Evolutionary conservation across 495 filamentous ascomycete genomes (phyloP), one percentile per base, ranked within the genome.

Genomic region (Aspergillus ellipticus): DNA sequence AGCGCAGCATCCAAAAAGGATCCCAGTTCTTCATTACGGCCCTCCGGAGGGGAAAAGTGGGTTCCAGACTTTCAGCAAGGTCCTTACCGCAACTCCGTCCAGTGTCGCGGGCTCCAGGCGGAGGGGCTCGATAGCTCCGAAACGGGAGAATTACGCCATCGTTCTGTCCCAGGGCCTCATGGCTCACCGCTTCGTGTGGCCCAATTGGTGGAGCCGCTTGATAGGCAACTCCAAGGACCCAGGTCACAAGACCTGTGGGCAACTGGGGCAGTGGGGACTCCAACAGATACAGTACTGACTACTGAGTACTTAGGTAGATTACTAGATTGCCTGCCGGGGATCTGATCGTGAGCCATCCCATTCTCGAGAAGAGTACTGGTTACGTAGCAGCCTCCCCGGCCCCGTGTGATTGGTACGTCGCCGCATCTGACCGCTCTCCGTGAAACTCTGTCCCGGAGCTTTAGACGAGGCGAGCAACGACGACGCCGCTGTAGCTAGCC

Each of bases 71-170:
- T 39, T 39, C 35, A 39, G 35, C 35, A 13, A 39, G n/a, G 35
- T 39, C 35, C 13, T 39, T 39, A 39, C 35, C 35, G 35, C 35
- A 13, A 39, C 11, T 39, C 5, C 4, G 35, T 39, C 35, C n/a
- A n/a, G n/a, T n/a, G n/a, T n/a, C n/a, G n/a, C n/a, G n/a, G n/a
- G n/a, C n/a, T 15, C 35, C 35, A 4, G 35, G 35, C 35, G 35
- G 35, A 39, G 35, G n/a, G 35, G 35, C 10, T 39, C 11, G 35
- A 39, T 9, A 39, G 35, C 35, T 15, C 22, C 15, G 22, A 16
- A 48, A 48, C 45, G 45, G 16, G 22, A 21, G 13, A 24, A 47
- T 47, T 48, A 48, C 45, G 45, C 45, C 45, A 48, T 48, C 29
- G 10, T 17, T 48, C 45, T n/a, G n/a, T 39, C 11, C 35, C 13